Base-by-base conservation (phyloP, 2,329 filamentous ascomycete genomes). In the Aspergillus sp. region DNA sequence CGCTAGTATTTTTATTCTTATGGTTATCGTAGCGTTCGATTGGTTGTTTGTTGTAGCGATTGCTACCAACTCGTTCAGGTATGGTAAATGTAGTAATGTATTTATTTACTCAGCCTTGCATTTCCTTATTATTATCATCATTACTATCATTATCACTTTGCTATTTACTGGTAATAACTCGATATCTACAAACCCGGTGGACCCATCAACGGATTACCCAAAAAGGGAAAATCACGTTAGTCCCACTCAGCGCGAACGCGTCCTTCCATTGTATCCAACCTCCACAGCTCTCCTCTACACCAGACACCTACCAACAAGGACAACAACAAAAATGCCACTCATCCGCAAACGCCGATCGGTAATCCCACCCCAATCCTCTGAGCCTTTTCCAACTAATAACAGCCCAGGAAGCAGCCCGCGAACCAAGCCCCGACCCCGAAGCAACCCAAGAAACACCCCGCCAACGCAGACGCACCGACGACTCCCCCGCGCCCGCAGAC, bases 281-380 rank as follows among this genome's bases (percentile, higher is more conserved):
- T 34, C 20, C 17, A 25, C 19, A 15, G 20, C 24, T 24, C 19
- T 17, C 20, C 29, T 24, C 30, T 24, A 16, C 11, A 13, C 22
- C 24, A 17, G 17, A 15, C 15, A 26, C 22, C 7, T 24, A 19
- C 11, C 8, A 30, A 14, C 14, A 22, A 5, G 10, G 25, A 26
- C 25, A 24, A 36, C 17, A 6, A 19, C 24, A 26, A 43, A 30
- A 28, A 57, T 57, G 54, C 42, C 48, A 30, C 37, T 45, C 8
- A 24, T 43, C 15, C 52, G 50, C 29, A 56, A 57, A 45, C 47
- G 54, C 37, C 44, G 44, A 29, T 50, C 48, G 22, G 54, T 57
- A 49, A 40, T 37, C 29, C 14, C 10, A 22, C 24, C 12, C 10
- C n/a, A n/a, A n/a, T n/a, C n/a, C n/a, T n/a, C n/a, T n/a, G n/a